Conservation (phyloP, 352 stramenopile genomes). For the Phytopythium aichiense region DNA sequence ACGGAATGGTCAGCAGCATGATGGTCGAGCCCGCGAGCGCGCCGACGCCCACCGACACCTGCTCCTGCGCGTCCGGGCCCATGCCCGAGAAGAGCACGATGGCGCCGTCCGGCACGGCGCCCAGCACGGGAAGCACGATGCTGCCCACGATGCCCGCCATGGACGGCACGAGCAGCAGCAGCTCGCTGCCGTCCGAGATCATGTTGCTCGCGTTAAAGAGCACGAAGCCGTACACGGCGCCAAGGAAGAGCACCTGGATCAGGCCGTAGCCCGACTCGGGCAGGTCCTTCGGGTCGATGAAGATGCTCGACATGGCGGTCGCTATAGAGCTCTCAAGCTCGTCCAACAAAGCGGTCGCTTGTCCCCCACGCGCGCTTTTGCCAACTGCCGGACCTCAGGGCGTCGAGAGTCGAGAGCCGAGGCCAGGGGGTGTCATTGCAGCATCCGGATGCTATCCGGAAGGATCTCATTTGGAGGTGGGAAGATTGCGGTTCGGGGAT, state of each 20-base stretch:
- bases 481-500: constrained; percentile 3
- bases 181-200: constrained; percentile 97
- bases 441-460: constrained; percentile 4
- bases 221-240: constrained; percentile 95
- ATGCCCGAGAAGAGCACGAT: constrained; percentile 98
- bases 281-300: constrained; percentile 88
- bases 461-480: neutral
- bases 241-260: constrained; percentile 92
- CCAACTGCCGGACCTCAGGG: constrained; percentile 14
- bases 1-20: constrained; percentile 99
- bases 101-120: constrained; percentile 95
- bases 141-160: constrained; percentile 95
- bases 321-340: neutral
- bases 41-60: constrained; percentile 96
- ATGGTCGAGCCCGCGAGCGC: constrained; percentile 98
- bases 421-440: neutral
- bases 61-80: constrained; percentile 92
- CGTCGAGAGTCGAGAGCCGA: neutral
- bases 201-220: constrained; percentile 96
- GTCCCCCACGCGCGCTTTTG: constrained; percentile 25
- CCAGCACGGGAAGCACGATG: constrained; percentile 95
- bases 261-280: constrained; percentile 75
- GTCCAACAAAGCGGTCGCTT: constrained; percentile 4
- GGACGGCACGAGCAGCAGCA: constrained; percentile 94
- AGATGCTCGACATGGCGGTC: constrained; percentile 36